Evolutionary conservation across 805 yeast genomes (phyloP).

Genomic region (Metschnikowia anglica): DNA sequence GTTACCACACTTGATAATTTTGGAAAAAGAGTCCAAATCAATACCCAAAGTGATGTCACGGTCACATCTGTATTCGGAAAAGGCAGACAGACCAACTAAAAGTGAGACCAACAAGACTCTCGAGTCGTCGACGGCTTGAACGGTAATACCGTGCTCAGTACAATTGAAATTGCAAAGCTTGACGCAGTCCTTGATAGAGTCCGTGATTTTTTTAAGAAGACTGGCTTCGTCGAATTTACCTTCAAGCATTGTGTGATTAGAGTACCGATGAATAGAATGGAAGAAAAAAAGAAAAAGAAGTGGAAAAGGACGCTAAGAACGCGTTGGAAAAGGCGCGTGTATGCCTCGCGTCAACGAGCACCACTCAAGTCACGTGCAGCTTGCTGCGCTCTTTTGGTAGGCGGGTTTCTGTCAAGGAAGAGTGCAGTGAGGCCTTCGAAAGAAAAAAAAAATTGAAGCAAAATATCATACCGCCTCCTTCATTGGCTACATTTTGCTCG

Average conservation of each 20-base stretch:
- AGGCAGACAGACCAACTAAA: conserved; percentile 83
- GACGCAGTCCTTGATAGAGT: conserved; percentile 91
- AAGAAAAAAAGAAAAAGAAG: not conserved
- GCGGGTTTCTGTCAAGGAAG: too few relatives aligned
- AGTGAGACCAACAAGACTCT: conserved; percentile 90
- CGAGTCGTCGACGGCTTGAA: conserved; percentile 97
- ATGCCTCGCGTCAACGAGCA: not conserved
- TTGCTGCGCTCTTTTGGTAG: not conserved
- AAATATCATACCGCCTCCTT: too few relatives aligned
- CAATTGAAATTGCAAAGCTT: conserved; percentile 95
- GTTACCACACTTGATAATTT: conserved; percentile 88
- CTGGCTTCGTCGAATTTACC: conserved; percentile 94
- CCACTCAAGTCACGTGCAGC: not conserved
- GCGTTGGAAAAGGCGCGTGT: not conserved
- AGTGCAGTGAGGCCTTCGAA: too few relatives aligned
- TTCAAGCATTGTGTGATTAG: conserved; percentile 75
- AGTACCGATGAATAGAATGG: too few relatives aligned
- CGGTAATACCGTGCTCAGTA: conserved; percentile 90
- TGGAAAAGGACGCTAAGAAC: not conserved
- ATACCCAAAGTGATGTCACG: conserved; percentile 88
- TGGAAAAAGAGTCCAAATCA: conserved; percentile 82
- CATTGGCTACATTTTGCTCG: too few relatives aligned
- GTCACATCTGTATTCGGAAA: conserved; percentile 92
- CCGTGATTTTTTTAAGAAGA: conserved; percentile 86
- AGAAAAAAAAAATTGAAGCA: too few relatives aligned